phyloP scores from a whole-genome alignment of 306 rosid genomes.

The Trifolium dubium region DNA sequence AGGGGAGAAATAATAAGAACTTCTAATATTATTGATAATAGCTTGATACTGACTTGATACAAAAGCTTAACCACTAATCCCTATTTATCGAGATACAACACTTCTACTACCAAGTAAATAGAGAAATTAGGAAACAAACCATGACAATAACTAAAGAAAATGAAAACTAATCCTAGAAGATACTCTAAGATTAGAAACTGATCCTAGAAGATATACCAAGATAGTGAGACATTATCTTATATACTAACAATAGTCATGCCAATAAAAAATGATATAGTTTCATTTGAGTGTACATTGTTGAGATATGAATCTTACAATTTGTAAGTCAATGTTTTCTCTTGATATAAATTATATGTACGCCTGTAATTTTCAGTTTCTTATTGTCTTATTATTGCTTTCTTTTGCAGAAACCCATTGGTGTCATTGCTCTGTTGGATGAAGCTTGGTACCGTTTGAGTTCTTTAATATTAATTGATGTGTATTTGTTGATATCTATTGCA shows the following conservation, averaged over 20 bases:
- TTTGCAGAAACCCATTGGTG: constrained; percentile 96
- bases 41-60: not conserved
- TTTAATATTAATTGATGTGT: constrained; percentile 57
- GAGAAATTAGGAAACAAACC: not conserved
- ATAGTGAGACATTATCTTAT: not conserved
- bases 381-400: constrained; percentile 47
- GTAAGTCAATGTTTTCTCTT: not conserved
- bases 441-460: constrained; percentile 85
- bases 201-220: not conserved
- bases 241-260: constrained; percentile 5
- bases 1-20: not conserved
- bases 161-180: not conserved
- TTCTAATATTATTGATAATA: not conserved
- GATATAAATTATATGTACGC: constrained; percentile 20
- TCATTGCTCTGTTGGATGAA: constrained; percentile 91
- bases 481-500: constrained; percentile 40
- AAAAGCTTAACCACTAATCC: not conserved
- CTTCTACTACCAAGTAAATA: constrained; percentile 3
- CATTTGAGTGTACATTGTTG: constrained; percentile 10
- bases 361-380: constrained; percentile 33
- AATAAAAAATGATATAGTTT: constrained; percentile 28
- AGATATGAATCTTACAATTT: constrained; percentile 28
- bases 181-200: not conserved
- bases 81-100: not conserved
- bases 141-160: not conserved